Conservation (phyloP, 495 filamentous ascomycete species). For the Talaromyces ruber region DNA sequence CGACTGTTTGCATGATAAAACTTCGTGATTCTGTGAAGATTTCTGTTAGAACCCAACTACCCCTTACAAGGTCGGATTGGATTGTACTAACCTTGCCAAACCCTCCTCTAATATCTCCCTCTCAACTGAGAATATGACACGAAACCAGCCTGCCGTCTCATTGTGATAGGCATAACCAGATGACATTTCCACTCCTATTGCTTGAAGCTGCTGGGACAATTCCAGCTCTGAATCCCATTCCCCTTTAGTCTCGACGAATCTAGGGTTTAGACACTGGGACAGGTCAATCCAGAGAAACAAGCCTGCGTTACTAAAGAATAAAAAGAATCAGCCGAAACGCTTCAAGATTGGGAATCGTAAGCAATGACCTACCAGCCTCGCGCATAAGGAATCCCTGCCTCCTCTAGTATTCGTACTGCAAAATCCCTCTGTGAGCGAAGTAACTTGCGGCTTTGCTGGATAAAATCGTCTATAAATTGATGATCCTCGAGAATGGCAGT, state of each 20-base stretch:
- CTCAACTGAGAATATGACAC: slow-evolving; percentile 35
- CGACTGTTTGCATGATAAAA: background rate
- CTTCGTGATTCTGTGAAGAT: background rate
- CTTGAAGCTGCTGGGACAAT: background rate
- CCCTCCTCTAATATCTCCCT: slow-evolving; percentile 23
- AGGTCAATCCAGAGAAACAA: slow-evolving; percentile 46
- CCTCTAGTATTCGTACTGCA: slow-evolving; percentile 16
- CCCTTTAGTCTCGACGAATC: background rate
- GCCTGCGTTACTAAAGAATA: slow-evolving; percentile 34
- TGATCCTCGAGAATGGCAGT: slow-evolving; percentile 28
- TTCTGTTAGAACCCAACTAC: background rate
- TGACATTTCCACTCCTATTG: background rate
- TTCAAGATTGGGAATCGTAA: background rate
- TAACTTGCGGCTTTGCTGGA: slow-evolving; percentile 12
- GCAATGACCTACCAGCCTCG: slow-evolving; percentile 18
- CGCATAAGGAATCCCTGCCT: slow-evolving; percentile 24
- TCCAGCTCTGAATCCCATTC: background rate
- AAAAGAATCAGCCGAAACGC: background rate
- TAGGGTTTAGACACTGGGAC: slow-evolving; percentile 8
- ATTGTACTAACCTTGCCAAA: slow-evolving; percentile 21
- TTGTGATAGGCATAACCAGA: slow-evolving; percentile 11
- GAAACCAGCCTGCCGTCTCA: slow-evolving; percentile 38
- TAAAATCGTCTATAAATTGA: slow-evolving; percentile 21
- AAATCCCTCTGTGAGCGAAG: slow-evolving; percentile 20
- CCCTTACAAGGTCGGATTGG: background rate